Conservation (phyloP, 305 asterid species). For the Euphrasia arctica region DNA sequence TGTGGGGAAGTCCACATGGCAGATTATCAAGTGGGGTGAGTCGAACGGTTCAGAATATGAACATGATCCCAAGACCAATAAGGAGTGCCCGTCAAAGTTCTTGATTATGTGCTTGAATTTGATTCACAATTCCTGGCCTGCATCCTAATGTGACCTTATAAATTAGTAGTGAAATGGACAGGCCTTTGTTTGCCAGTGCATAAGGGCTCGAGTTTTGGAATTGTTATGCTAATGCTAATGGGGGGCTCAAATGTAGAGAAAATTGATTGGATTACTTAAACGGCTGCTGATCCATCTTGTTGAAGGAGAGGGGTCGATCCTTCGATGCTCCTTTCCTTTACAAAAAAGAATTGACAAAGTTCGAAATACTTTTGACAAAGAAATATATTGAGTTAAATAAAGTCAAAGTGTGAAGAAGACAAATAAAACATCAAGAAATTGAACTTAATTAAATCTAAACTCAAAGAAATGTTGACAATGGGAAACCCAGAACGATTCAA, state of each 20-base stretch:
- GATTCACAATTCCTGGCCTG: conserved; percentile 41
- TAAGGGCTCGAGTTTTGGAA: conserved; percentile 89
- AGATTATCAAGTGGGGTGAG: conserved; percentile 28
- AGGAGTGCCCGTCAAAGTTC: conserved; percentile 12
- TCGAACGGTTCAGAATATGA: conserved; percentile 23
- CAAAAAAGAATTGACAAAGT: too few relatives aligned
- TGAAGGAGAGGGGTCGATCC: conserved; percentile 59
- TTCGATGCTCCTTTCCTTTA: conserved; percentile 55
- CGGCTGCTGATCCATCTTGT: conserved; percentile 68
- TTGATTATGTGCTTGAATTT: conserved; percentile 35
- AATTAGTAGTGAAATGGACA: conserved; percentile 25
- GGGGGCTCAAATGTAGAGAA: conserved; percentile 44
- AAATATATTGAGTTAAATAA: too few relatives aligned
- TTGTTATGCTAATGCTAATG: conserved; percentile 45
- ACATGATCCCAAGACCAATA: conserved; percentile 22
- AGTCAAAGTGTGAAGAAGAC: too few relatives aligned
- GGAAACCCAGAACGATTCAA: too few relatives aligned
- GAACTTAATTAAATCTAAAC: too few relatives aligned
- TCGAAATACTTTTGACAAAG: too few relatives aligned
- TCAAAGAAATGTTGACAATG: too few relatives aligned
- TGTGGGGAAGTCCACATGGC: conserved; percentile 33
- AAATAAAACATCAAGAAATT: too few relatives aligned
- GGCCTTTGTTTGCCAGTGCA: conserved; percentile 45
- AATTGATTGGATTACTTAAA: conserved; percentile 71
- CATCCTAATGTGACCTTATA: conserved; percentile 20